Evolutionary conservation across 805 yeast genomes (phyloP), one percentile per base, ranked within the genome.

Genomic region (Kluyveromyces lactis): DNA sequence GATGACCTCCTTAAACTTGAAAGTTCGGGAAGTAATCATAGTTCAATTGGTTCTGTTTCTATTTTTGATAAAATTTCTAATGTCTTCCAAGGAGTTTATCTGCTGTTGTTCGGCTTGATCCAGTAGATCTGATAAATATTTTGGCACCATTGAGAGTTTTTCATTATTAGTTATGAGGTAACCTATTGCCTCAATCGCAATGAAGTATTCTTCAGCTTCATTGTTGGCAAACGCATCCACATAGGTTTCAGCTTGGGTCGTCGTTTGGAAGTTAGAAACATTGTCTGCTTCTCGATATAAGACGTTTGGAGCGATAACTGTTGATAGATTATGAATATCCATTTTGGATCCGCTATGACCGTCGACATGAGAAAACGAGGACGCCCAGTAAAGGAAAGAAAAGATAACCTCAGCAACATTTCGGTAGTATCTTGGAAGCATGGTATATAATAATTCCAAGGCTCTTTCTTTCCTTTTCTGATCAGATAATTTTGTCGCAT

Each of bases 291-390:
- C 30, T 5, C 16, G 30, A 50, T 81, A 81, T 30, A 94, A 67
- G 33, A 92, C 79, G 53, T 89, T 92, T 1, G 99, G 99, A 0
- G 97, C 84, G 36, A 92, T 72, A 2, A 92, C 99, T 0, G 97
- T 92, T 2, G 98, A 95, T 46, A 92, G 69, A 58, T 92, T 92
- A 56, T 87, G 95, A 26, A 84, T 76, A 57, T 90, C 97, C 98
- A 92, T 92, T 64, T 90, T 92, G 3, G 97, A 86, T 1, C 92
- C 92, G 17, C 78, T 75, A 49, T 84, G 89, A 51, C 86, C 94
- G 53, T 87, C 97, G 45, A 89, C 77, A 50, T 86, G 89, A 1
- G 97, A 84, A 64, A 92, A 92, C 2, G 97, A 85, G 0, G 97
- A 86, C 2, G 89, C 90, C 97, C 97, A 92, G 60, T 80, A 81